Evolutionary conservation across 2,329 filamentous ascomycete species (phyloP).

Genomic region (Cladobotryum protrusum): DNA sequence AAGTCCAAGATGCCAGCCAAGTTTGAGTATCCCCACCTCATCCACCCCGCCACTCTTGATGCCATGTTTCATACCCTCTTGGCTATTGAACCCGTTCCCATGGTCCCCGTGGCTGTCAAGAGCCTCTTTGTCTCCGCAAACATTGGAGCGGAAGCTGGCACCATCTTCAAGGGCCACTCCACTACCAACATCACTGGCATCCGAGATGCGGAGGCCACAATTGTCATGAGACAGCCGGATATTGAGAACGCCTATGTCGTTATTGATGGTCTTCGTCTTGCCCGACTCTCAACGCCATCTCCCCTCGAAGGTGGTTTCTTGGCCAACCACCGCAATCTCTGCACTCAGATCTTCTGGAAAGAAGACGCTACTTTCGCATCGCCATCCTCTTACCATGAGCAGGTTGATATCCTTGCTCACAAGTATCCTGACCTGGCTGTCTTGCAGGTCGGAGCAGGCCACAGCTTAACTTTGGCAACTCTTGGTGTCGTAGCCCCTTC

Average conservation of each 20-base stretch:
- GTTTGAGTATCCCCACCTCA: constrained; percentile 48
- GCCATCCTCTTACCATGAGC: constrained; percentile 16
- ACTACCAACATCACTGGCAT: constrained; percentile 29
- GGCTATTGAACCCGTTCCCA: constrained; percentile 37
- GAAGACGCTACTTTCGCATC: constrained; percentile 27
- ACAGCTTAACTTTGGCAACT: constrained; percentile 15
- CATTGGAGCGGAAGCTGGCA: constrained; percentile 25
- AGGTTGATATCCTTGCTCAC: constrained; percentile 31
- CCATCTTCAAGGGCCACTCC: constrained; percentile 37
- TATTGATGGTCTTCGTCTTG: constrained; percentile 40
- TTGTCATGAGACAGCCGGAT: constrained; percentile 36
- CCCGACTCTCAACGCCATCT: constrained; percentile 25
- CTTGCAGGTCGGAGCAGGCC: constrained; percentile 31
- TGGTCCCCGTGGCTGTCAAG: constrained; percentile 43
- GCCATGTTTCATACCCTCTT: constrained; percentile 49
- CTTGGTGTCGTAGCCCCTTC: constrained; percentile 21
- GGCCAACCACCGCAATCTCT: constrained; percentile 43
- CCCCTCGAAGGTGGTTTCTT: constrained; percentile 32
- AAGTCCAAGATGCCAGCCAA: constrained; percentile 45
- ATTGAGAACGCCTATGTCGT: constrained; percentile 32
- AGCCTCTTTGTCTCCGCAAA: constrained; percentile 41
- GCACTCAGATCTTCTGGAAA: constrained; percentile 43
- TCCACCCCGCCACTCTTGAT: constrained; percentile 55
- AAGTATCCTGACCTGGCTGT: constrained; percentile 34
- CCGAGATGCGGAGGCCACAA: constrained; percentile 35